Conservation (phyloP, 441 rosid genomes). For the Pelargonium myrrhifolium region DNA sequence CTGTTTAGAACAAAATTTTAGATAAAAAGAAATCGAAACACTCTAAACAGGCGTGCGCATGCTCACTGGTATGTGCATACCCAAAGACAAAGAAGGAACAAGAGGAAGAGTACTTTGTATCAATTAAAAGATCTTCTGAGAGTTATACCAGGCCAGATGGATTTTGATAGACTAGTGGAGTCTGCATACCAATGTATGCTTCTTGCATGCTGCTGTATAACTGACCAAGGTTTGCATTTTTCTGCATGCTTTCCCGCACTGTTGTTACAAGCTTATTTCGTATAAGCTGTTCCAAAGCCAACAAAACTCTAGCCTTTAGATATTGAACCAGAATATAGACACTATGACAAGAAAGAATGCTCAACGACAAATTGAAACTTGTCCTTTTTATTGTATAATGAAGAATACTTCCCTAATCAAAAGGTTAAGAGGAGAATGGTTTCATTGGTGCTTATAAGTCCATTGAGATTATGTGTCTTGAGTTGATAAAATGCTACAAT, state of each 20-base stretch:
- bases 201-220: conserved; percentile 60
- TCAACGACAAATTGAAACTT: neutral
- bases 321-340: conserved; percentile 4
- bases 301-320: conserved; percentile 10
- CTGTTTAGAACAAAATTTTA: conserved; percentile 29
- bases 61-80: neutral
- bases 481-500: neutral
- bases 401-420: neutral
- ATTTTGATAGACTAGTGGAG: conserved; percentile 54
- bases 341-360: neutral
- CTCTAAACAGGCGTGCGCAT: neutral
- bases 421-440: neutral
- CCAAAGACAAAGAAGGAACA: neutral
- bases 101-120: neutral
- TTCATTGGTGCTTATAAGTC: neutral
- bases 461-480: neutral
- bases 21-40: conserved; percentile 10
- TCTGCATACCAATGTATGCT: conserved; percentile 62
- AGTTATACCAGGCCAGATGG: conserved; percentile 48
- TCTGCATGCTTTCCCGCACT: conserved; percentile 44
- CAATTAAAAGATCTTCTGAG: conserved; percentile 16
- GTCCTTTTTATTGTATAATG: neutral
- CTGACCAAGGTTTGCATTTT: conserved; percentile 53
- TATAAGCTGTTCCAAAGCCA: conserved; percentile 43
- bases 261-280: conserved; percentile 59